phyloP scores from a whole-genome alignment of 2,329 filamentous ascomycete genomes.

The Exophiala calicioides region DNA sequence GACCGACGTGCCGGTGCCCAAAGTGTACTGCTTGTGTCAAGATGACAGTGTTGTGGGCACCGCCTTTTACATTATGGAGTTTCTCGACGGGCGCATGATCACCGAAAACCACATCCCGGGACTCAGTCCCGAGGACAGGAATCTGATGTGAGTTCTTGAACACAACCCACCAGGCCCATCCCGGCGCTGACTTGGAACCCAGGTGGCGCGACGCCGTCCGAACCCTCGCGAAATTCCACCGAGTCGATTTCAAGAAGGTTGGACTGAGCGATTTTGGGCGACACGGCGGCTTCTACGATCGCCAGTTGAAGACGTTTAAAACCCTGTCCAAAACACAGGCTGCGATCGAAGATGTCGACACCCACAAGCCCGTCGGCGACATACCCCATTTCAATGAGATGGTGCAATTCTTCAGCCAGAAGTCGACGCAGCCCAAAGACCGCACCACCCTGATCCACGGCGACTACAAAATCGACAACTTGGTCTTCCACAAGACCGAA shows the following conservation, averaged over 20 bases:
- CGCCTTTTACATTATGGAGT: constrained; percentile 96
- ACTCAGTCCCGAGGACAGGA: constrained; percentile 67
- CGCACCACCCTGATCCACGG: constrained; percentile 81
- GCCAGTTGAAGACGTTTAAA: constrained; percentile 81
- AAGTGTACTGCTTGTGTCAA: constrained; percentile 80
- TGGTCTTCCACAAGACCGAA: constrained; percentile 87
- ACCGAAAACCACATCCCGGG: constrained; percentile 81
- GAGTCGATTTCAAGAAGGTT: constrained; percentile 65
- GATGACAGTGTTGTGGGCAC: constrained; percentile 79
- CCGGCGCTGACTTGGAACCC: constrained; percentile 3
- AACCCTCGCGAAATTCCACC: constrained; percentile 83
- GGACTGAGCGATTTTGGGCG: constrained; percentile 74
- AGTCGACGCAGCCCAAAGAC: constrained; percentile 71
- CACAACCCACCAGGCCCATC: too few relatives aligned
- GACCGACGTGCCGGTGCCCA: constrained; percentile 84
- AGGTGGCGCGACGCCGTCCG: constrained; percentile 81
- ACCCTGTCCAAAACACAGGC: constrained; percentile 79
- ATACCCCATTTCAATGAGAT: constrained; percentile 83
- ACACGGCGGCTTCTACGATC: constrained; percentile 73
- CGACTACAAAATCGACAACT: constrained; percentile 93
- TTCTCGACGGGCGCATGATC: constrained; percentile 89
- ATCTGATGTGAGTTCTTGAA: constrained; percentile 65
- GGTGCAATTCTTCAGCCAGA: constrained; percentile 73
- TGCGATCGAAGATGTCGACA: constrained; percentile 72
- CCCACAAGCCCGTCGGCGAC: constrained; percentile 71